These are phyloP conservation scores for Olyra latifolia DNA, from an alignment of 176 grass and related monocot genomes.

Conservation along the genomic window DNA sequence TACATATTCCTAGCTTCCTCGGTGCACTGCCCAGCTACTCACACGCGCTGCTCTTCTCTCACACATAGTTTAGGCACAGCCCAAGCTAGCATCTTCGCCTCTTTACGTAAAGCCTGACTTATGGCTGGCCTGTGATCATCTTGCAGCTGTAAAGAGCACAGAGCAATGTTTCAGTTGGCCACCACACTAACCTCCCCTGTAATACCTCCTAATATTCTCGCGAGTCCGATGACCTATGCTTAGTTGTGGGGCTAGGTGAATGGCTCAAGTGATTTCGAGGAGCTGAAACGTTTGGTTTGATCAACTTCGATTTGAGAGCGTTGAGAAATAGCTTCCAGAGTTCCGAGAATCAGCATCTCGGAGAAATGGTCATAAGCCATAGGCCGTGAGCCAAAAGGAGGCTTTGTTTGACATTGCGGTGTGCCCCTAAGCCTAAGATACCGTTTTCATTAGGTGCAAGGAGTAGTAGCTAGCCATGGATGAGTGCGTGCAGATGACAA, in stretches of 20 bases:
- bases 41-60: neutral
- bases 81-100: neutral
- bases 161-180: neutral
- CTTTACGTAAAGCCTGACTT: neutral
- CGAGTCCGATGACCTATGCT: too few relatives aligned
- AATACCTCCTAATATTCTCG: neutral
- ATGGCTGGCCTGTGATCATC: neutral
- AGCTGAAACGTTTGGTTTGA: too few relatives aligned
- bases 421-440: neutral
- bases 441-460: neutral
- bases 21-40: neutral
- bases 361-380: too few relatives aligned
- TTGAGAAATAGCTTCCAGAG: too few relatives aligned
- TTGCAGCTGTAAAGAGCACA: slow-evolving; percentile 10
- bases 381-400: too few relatives aligned
- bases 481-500: neutral
- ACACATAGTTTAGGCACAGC: neutral
- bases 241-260: too few relatives aligned
- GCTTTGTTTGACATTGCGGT: neutral
- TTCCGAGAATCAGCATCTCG: too few relatives aligned
- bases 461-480: neutral
- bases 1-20: slow-evolving; percentile 42
- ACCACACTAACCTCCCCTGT: neutral
- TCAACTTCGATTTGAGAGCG: too few relatives aligned
- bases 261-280: too few relatives aligned